Evolutionary conservation across 352 stramenopile species (phyloP).

Genomic region (Globisporangium cylindrosporum): DNA sequence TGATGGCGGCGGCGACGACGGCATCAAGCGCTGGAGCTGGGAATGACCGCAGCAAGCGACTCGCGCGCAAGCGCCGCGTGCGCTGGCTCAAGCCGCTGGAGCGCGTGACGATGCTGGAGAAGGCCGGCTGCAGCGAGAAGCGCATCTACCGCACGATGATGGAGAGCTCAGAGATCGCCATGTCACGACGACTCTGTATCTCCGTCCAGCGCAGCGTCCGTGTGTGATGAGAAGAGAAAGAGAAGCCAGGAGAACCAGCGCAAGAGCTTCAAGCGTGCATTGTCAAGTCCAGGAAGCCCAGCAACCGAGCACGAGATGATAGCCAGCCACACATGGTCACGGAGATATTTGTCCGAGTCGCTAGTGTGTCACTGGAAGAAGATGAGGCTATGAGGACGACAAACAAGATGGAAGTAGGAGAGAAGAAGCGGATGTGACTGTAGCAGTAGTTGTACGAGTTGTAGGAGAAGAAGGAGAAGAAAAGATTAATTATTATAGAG

Average conservation of each 20-base stretch:
- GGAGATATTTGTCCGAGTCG: no score
- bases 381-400: no score
- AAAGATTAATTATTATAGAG: slow-evolving; percentile 2
- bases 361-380: no score
- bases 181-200: slow-evolving; percentile 35
- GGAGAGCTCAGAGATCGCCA: slow-evolving; percentile 49
- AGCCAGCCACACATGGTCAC: no score
- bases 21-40: not conserved
- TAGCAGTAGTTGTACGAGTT: no score
- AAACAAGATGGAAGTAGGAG: no score
- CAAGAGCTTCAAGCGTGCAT: not conserved
- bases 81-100: slow-evolving; percentile 35
- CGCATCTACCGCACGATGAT: slow-evolving; percentile 57
- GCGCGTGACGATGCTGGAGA: slow-evolving; percentile 27
- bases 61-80: slow-evolving; percentile 19
- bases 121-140: slow-evolving; percentile 36
- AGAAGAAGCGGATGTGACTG: no score
- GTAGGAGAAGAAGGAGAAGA: not conserved
- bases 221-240: slow-evolving; percentile 4
- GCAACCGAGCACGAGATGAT: no score
- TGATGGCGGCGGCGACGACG: not conserved
- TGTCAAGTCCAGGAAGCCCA: no score
- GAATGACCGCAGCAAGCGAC: slow-evolving; percentile 4
- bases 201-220: slow-evolving; percentile 10
- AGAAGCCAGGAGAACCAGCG: not conserved